Percentiles rank a stretch among this genome's conserved stretches.
Evolutionary conservation across 768 basidiomycete species (phyloP).

Genomic region (Xerocomus brunneocitrinus): DNA sequence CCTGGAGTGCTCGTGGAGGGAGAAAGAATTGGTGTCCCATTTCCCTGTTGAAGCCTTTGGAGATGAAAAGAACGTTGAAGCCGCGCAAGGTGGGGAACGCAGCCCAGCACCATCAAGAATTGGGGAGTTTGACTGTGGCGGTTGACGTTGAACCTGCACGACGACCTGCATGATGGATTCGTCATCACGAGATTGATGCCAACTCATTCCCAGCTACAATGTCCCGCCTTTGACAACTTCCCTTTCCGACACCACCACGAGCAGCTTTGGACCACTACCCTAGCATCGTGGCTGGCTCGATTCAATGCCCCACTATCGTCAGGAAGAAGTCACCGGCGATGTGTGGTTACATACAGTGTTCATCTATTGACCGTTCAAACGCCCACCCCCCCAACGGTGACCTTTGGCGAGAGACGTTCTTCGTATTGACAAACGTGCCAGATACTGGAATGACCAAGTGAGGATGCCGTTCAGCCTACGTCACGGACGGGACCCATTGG

Average conservation of each 20-base stretch:
- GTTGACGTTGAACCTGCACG: not conserved
- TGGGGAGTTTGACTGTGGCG: not conserved
- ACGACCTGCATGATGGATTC: not conserved
- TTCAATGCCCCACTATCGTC: not conserved
- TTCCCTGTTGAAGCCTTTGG: not conserved
- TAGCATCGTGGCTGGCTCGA: not conserved
- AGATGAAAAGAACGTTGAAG: conserved; percentile 1
- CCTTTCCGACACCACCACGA: not conserved
- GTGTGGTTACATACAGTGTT: not conserved
- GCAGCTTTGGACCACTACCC: not conserved
- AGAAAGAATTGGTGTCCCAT: not conserved
- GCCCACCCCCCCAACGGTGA: not conserved
- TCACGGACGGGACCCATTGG: not conserved
- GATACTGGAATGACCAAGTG: no score
- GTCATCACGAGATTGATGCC: not conserved
- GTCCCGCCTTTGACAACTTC: not conserved
- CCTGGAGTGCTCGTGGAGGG: not conserved
- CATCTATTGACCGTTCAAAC: not conserved
- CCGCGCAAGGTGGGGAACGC: not conserved
- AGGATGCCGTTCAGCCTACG: not conserved
- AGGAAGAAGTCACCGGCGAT: not conserved
- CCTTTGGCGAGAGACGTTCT: not conserved
- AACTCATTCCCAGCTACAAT: not conserved
- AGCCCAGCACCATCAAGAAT: not conserved
- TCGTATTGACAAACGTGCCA: not conserved